Evolutionary conservation across 257 asterid species (phyloP), one percentile per base, ranked within the genome.

Genomic region (Nicotiana tomentosiformis): DNA sequence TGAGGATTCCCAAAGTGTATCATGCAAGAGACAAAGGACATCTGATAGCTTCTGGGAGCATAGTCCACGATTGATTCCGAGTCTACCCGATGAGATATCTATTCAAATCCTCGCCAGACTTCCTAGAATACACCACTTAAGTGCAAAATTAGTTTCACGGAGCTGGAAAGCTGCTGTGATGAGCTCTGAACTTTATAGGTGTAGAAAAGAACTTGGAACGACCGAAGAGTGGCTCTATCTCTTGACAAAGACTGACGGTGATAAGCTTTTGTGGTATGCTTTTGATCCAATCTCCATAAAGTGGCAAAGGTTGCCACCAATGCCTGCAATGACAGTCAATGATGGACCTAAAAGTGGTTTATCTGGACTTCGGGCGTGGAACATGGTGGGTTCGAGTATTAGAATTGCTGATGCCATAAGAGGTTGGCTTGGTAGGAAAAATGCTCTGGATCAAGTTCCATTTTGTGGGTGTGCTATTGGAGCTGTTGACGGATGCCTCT

Each of bases 221-320:
- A 93, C 96, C 0, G 98, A 95, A 88, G 97, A 90, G 85, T 92
- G 97, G 97, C 96, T 95, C 85, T 95, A 93, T 77, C 84, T 93
- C 83, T 87, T 95, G 86, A 89, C 96, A 67, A 95, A 92, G 85
- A 82, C 82, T 16, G 90, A 85, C 74, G 91, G 91, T 55, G 93
- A 90, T 81, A 91, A 82, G 84, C 91, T 93, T 82, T 66, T 87
- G 74, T 95, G 98, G 98, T 85, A 88, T 86, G 93, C 97, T n/a
- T 84, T 93, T 82, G 98, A 95, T 84, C 97, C 98, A 0, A 83
- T 85, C n/a, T 91, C 93, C 30, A 55, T 77, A 78, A 84, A 66
- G 82, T 95, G 98, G 98, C 97, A 90, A 86, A 89, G 91, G 84
- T 79, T 95, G 83, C 98, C 98, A 46, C 89, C 88, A 29, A 91